These are phyloP conservation scores for Forsythia suspensa DNA, from an alignment of 257 asterid species.

Conservation along the genomic window DNA sequence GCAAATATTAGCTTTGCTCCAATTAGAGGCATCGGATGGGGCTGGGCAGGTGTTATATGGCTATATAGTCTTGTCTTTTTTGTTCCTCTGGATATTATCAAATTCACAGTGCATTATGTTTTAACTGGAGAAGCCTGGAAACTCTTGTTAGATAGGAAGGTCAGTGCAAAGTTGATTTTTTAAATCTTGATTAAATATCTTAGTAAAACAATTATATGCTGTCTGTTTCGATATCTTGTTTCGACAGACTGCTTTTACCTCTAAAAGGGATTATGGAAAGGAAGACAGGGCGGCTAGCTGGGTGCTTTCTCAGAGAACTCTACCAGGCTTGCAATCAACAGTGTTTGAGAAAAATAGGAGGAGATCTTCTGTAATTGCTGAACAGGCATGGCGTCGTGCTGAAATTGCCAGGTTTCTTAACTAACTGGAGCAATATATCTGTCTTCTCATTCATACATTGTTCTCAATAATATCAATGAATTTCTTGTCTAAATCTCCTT, in stretches of 20 bases:
- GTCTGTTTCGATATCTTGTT: not conserved
- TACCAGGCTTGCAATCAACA: slow-evolving; percentile 15
- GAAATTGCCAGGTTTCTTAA: slow-evolving; percentile 30
- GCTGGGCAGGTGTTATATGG: slow-evolving; percentile 43
- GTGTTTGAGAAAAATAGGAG: slow-evolving; percentile 21
- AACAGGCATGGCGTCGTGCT: slow-evolving; percentile 21
- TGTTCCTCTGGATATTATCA: slow-evolving; percentile 32
- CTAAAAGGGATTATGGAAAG: slow-evolving; percentile 20
- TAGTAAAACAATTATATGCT: not conserved
- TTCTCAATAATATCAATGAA: not conserved
- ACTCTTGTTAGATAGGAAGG: slow-evolving; percentile 33
- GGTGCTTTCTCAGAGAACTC: slow-evolving; percentile 23
- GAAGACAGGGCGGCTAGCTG: slow-evolving; percentile 30
- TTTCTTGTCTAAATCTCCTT: not conserved
- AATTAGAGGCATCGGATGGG: slow-evolving; percentile 35
- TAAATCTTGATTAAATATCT: not conserved
- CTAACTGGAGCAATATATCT: not conserved
- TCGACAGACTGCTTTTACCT: slow-evolving; percentile 28
- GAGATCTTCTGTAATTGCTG: slow-evolving; percentile 21
- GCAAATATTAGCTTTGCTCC: slow-evolving; percentile 29
- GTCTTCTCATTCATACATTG: not conserved
- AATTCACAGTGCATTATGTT: slow-evolving; percentile 25
- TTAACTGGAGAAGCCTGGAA: slow-evolving; percentile 39
- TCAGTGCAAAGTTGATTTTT: not conserved
- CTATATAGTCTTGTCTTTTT: slow-evolving; percentile 29